Evolutionary conservation across 495 filamentous ascomycete genomes (phyloP).

Genomic region (Neurospora hispaniola): DNA sequence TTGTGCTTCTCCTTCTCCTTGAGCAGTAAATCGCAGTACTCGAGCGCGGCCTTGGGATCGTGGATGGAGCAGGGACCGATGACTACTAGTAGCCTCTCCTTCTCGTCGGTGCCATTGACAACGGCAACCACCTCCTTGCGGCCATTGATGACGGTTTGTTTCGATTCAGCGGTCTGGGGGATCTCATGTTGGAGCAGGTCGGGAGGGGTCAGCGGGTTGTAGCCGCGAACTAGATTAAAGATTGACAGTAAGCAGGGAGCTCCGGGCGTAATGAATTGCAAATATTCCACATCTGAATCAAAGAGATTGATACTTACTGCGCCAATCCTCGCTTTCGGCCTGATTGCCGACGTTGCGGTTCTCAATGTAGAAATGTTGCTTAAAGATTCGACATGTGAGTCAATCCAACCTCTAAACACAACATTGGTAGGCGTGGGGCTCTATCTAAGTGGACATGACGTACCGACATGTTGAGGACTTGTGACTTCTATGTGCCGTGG

Average conservation of each 20-base stretch:
- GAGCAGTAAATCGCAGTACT: constrained; percentile 82
- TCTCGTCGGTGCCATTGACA: constrained; percentile 67
- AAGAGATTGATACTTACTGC: constrained; percentile 48
- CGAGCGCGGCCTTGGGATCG: constrained; percentile 81
- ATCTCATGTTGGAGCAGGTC: constrained; percentile 95
- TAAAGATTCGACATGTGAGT: constrained; percentile 8
- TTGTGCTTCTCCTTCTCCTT: constrained; percentile 81
- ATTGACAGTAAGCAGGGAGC: constrained; percentile 9
- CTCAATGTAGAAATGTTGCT: constrained; percentile 61
- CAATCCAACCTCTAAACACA: background rate
- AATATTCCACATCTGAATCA: background rate
- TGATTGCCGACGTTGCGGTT: constrained; percentile 85
- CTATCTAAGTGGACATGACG: background rate
- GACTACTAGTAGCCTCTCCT: constrained; percentile 75
- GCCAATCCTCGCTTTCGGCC: constrained; percentile 74
- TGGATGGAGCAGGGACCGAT: constrained; percentile 97
- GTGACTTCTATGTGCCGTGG: background rate
- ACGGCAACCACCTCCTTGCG: constrained; percentile 75
- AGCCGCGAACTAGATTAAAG: constrained; percentile 57
- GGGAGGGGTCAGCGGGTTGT: constrained; percentile 89
- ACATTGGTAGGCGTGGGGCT: background rate
- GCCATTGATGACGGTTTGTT: constrained; percentile 65
- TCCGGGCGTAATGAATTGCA: background rate
- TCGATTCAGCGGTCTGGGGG: constrained; percentile 63
- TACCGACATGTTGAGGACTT: constrained; percentile 1